Evolutionary conservation across 805 yeast species (phyloP).

Genomic region (Diddensiella caesifluorescens): DNA sequence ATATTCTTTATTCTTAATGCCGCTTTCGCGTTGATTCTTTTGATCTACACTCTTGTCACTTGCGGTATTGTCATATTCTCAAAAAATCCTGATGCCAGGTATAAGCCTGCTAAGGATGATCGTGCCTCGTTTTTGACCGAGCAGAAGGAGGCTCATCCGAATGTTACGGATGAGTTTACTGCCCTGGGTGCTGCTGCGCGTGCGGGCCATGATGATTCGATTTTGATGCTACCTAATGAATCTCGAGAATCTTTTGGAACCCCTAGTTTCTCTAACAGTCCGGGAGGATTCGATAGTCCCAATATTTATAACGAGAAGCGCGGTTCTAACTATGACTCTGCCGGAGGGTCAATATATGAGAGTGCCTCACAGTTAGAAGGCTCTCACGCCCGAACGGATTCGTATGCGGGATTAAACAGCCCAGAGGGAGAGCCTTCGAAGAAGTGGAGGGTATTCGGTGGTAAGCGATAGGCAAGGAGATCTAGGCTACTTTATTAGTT

Average conservation of each 20-base stretch:
- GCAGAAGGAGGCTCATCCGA: constrained; percentile 37
- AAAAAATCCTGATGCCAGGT: constrained; percentile 83
- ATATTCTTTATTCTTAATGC: constrained; percentile 85
- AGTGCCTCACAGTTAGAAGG: neutral
- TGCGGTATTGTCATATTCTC: constrained; percentile 58
- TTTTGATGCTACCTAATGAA: constrained; percentile 41
- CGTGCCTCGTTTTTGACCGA: constrained; percentile 67
- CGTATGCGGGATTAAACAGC: constrained; percentile 3
- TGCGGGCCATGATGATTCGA: constrained; percentile 54
- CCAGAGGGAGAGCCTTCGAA: neutral
- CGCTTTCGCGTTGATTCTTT: constrained; percentile 71
- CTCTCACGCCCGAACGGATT: neutral
- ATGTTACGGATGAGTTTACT: constrained; percentile 39
- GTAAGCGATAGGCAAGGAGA: too few relatives aligned
- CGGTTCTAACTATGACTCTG: constrained; percentile 6
- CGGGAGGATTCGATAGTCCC: constrained; percentile 3
- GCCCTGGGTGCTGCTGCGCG: constrained; percentile 81
- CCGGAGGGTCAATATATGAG: constrained; percentile 3
- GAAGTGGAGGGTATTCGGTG: constrained; percentile 6
- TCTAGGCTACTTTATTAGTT: too few relatives aligned
- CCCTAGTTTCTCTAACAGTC: neutral
- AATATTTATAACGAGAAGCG: constrained; percentile 18
- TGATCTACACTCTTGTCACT: constrained; percentile 64
- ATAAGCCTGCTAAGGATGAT: constrained; percentile 86
- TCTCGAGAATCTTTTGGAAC: constrained; percentile 1